phyloP scores from a whole-genome alignment of 768 basidiomycete species.

The Lentinus tigrinus region DNA sequence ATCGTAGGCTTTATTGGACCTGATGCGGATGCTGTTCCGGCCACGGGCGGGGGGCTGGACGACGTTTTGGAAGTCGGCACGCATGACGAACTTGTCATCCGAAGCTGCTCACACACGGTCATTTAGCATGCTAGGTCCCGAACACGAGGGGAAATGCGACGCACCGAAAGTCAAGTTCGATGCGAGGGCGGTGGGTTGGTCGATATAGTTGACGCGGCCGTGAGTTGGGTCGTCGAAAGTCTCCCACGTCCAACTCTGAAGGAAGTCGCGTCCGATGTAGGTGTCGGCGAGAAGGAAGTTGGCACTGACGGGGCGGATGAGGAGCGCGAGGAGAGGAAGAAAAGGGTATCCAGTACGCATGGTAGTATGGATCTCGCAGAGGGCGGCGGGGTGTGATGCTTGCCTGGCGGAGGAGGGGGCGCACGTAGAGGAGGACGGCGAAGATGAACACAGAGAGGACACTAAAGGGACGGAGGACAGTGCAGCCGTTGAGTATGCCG shows the following conservation, averaged over 20 bases:
- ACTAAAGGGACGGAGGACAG: background rate
- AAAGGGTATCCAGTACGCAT: slow-evolving; percentile 34
- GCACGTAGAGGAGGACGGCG: slow-evolving; percentile 26
- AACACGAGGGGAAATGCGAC: slow-evolving; percentile 9
- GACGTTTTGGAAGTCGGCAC: slow-evolving; percentile 43
- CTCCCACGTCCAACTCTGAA: slow-evolving; percentile 48
- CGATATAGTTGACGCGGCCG: slow-evolving; percentile 62
- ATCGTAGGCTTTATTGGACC: slow-evolving; percentile 41
- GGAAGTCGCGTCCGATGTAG: slow-evolving; percentile 42
- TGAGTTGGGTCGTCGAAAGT: slow-evolving; percentile 59
- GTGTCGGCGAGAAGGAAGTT: slow-evolving; percentile 22
- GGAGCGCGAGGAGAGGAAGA: slow-evolving; percentile 17
- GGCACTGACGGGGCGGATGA: slow-evolving; percentile 20
- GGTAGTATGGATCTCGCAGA: slow-evolving; percentile 21
- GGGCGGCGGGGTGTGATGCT: slow-evolving; percentile 17
- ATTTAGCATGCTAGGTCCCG: background rate
- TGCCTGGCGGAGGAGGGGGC: slow-evolving; percentile 16
- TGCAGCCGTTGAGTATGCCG: background rate
- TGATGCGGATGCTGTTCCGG: slow-evolving; percentile 57
- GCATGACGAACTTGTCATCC: slow-evolving; percentile 53
- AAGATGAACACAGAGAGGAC: slow-evolving; percentile 21
- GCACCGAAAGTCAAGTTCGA: slow-evolving; percentile 49
- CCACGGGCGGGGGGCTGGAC: slow-evolving; percentile 43
- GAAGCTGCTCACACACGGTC: slow-evolving; percentile 29
- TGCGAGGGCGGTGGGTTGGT: slow-evolving; percentile 38